Evolutionary conservation across 202 grass and related monocot species (phyloP), one percentile per base, ranked within the genome.

Genomic region (Schoenoplectus tabernaemontani): DNA sequence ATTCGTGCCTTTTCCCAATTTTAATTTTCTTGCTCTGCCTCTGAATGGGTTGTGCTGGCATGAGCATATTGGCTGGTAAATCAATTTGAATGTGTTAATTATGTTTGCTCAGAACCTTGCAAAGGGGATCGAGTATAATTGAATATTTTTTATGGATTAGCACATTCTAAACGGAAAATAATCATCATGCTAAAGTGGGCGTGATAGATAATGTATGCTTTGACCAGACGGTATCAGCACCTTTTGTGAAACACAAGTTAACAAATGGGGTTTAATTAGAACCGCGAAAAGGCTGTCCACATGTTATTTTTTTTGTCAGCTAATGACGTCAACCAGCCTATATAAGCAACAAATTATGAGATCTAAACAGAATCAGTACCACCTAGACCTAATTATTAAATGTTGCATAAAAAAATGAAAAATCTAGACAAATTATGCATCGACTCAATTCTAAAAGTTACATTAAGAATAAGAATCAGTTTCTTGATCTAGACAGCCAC

Each of bases 401-500:
- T 28, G 28, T 28, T 28, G 28, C 28, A 28, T 28, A 28, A 28
- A 28, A 28, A 28, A 28, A 28, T 28, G 46, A 51, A 74, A 71
- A 48, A 48, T 32, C 42, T 48, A 15, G 10, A 71, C 41, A 15
- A 28, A 26, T 70, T 71, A 30, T 72, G 69, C 43, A 73, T 73
- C 68, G 6, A 51, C 68, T 50, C 5, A 32, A 50, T 72, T 50
- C 37, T 46, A 47, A 28, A 70, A 47, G 7, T 41, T 46, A 28
- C 1, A 48, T 53, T 17, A 53, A 54, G 47, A 74, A 74, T 54
- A 51, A 74, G 70, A 74, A 54, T 74, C 46, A 74, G 28, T 74
- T 53, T n/a, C 70, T 32, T 74, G 26, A 54, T 74, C 28, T 74
- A 8, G 70, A 74, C 70, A 74, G 46, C 70, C 42, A 50, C 24